Evolutionary conservation across 805 yeast species (phyloP), one percentile per base, ranked within the genome.

Genomic region (Hanseniaspora mollemarum): DNA sequence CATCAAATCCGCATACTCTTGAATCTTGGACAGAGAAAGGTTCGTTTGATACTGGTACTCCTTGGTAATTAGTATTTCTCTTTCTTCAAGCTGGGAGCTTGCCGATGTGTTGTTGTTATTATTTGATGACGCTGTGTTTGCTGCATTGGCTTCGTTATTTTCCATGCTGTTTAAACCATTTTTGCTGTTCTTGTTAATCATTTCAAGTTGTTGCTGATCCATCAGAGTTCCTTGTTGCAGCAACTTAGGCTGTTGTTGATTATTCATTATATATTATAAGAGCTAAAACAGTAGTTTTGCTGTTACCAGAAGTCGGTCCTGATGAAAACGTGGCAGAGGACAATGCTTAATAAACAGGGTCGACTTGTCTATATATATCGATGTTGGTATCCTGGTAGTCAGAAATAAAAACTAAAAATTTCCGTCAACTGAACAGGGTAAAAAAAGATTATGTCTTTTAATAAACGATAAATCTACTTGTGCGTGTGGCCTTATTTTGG

Each of bases 11-110:
- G 42, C 41, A n/a, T 42, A 54, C 35, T 22, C 53, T 51, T 39
- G 61, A 57, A 32, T 54, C 56, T 49, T 58, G 58, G 38, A 49
- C 45, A 43, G 50, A 52, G 36, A 52, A 49, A 50, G 46, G 49
- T 35, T 37, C 26, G 42, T 46, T 38, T 46, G 64, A 59, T 54
- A 60, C 58, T 54, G 63, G 57, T 18, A 61, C 33, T 55, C 49
- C 55, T 51, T 56, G 56, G 51, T 35, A 4, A 45, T 19, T 13
- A 44, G 29, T 29, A 38, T 6, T 10, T 48, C 46, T 18, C 38
- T 33, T 16, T 41, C 46, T 5, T 40, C 45, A 6, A 41, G 18
- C 38, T 46, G 51, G 8, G 21, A 16, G 16, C 22, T 39, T 8
- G 39, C 9, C 6, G 21, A 16, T 18, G 16, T 21, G 9, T 8